Evolutionary conservation across 179 eudicot genomes (phyloP), one percentile per base, ranked within the genome.

Genomic region (Actinidia chinensis): DNA sequence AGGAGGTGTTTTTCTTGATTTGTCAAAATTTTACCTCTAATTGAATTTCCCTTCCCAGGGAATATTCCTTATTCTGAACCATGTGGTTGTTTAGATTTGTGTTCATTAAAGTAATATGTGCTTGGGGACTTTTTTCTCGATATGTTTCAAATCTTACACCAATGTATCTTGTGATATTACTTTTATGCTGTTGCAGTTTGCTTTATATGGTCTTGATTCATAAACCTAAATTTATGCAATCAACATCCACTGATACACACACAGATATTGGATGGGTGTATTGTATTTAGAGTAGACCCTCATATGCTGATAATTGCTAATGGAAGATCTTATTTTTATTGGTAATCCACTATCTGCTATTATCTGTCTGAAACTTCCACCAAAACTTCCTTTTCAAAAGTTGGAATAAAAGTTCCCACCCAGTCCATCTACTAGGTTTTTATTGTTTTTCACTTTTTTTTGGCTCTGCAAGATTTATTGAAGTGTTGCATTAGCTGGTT

Each of bases 291-390:
- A n/a, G n/a, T 52, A 52, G 42, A 54, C 58, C n/a, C 50, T 70
- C 12, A 48, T 70, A 23, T 50, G 74, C 58, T 70, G 74, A 50
- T 70, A 70, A 70, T 14, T 70, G 12, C 58, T 54, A n/a, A 8
- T 72, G 76, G 64, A 17, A 54, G 76, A 52, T 54, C 60, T 51
- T 25, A 2, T 51, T 48, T 58, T 71, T 15, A 25, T 8, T 58
- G 59, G 43, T 25, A n/a, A n/a, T n/a, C n/a, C n/a, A n/a, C 22
- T 28, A 50, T 28, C 23, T 44, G 51, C 60, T 71, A 51, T 48
- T 48, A 23, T 47, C 73, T 51, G 43, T 71, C 60, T 50, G 13
- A 18, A 52, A 46, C 46, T 71, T 51, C 59, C 60, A 28, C 56
- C 33, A 71, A 33, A 55, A 18, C 25, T 33, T 40, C 76, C 48